Evolutionary conservation across 371 early-diverging fungal species (phyloP), one percentile per base, ranked within the genome.

Genomic region (Zychaea mexicana): DNA sequence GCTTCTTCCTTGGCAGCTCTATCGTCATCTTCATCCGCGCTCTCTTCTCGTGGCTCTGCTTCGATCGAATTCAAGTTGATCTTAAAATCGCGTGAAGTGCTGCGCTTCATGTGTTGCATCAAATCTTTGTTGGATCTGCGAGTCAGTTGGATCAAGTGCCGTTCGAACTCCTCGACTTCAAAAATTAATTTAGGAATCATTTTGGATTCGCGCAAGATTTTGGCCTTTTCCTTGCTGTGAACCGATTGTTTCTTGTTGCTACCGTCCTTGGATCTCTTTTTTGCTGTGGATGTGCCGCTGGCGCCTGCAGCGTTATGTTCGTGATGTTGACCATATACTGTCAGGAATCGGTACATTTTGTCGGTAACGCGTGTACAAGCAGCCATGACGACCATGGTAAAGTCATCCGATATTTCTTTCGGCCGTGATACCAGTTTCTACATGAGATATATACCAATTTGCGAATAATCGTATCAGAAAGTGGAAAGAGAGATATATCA

Each of bases 71-170:
- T 74, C 32, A 87, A 67, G 55, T 85, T 76, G 65, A 90, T 89
- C 60, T 77, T 81, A 60, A 90, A 90, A 63, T 90, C 91, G 49
- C 89, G 83, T 22, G 89, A 81, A 0, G 89, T 90, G 65, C 89
- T 87, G 10, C 89, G 77, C 52, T 88, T 84, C 79, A 89, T 85
- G 60, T 85, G 85, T 60, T 88, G 86, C 69, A 87, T 88, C 60
- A 90, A 62, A 61, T 89, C 82, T 21, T 87, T 81, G 33, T 85
- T 87, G 55, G 85, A 78, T 60, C 87, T 89, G 27, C 89, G 82
- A 45, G 86, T 77, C 31, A 90, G 52, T 47, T 85, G 83, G 55
- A 90, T 88, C 54, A 89, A 67, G 64, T 80, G 83, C 5, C 87
- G 77, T 66, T 90, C 91, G 70, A 84, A 90, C 69, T 88, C 88